These are phyloP conservation scores for Xylaria flabelliformis DNA, from an alignment of 495 filamentous ascomycete species.

Conservation along the genomic window DNA sequence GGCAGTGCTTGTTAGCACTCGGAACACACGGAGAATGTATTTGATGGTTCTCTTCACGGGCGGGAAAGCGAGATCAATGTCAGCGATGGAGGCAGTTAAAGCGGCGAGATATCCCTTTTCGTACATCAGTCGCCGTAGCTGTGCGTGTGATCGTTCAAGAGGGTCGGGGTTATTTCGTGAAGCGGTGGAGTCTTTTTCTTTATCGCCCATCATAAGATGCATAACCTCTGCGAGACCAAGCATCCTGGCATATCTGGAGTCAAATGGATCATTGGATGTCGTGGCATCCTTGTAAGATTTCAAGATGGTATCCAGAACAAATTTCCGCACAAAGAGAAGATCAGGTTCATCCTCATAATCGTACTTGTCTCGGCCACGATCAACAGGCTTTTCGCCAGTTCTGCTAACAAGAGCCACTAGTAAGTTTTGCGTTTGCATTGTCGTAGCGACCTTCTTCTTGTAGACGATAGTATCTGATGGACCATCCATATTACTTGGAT, in stretches of 20 bases:
- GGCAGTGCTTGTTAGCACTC: conserved; percentile 85
- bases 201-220: conserved; percentile 85
- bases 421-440: conserved; percentile 80
- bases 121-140: conserved; percentile 93
- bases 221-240: conserved; percentile 89
- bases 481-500: conserved; percentile 70
- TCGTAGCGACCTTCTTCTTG: conserved; percentile 85
- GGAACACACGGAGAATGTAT: conserved; percentile 89
- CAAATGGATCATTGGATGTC: conserved; percentile 77
- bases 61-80: conserved; percentile 95
- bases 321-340: conserved; percentile 88
- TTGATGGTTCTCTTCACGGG: conserved; percentile 92
- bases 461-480: conserved; percentile 74
- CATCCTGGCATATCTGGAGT: conserved; percentile 84
- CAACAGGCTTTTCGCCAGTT: conserved; percentile 75
- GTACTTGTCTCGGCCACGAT: conserved; percentile 53
- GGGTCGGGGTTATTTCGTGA: conserved; percentile 34
- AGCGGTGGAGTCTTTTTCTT: conserved; percentile 61
- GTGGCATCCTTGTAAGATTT: conserved; percentile 92
- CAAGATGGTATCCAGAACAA: conserved; percentile 91
- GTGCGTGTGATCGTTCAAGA: conserved; percentile 63
- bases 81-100: conserved; percentile 89
- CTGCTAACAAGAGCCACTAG: conserved; percentile 86
- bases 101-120: conserved; percentile 93
- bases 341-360: conserved; percentile 84